Evolutionary conservation across 225 moss, liverwort and hornwort genomes (phyloP).

Genomic region (Sphagnum contortum): DNA sequence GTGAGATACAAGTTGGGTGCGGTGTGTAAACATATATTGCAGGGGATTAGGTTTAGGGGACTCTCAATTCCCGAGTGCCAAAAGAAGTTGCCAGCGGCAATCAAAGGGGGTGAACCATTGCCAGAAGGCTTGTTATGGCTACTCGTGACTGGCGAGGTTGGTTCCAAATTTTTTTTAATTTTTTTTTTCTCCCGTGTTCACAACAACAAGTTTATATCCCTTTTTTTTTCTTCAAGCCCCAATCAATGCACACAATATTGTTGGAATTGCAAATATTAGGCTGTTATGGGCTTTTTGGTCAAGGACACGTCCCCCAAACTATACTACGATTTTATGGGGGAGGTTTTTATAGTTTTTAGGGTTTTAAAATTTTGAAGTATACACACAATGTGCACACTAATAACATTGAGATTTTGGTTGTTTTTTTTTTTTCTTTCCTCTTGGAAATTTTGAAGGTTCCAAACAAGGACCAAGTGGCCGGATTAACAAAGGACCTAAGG

Average conservation of each 20-base stretch:
- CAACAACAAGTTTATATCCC: background rate
- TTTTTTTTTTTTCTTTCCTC: too few relatives aligned
- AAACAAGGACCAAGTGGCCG: constrained; percentile 54
- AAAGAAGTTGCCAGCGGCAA: constrained; percentile 51
- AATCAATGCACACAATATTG: too few relatives aligned
- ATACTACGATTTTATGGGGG: too few relatives aligned
- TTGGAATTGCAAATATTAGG: too few relatives aligned
- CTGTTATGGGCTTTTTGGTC: too few relatives aligned
- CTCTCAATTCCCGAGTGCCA: constrained; percentile 83
- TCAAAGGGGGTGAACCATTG: constrained; percentile 68
- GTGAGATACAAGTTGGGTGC: background rate
- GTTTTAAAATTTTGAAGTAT: too few relatives aligned
- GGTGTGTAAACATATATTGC: constrained; percentile 3
- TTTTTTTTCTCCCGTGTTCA: background rate
- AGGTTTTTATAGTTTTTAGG: too few relatives aligned
- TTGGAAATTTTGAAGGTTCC: constrained; percentile 34
- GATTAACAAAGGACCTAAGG: constrained; percentile 51
- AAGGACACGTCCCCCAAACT: too few relatives aligned
- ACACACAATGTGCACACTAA: too few relatives aligned
- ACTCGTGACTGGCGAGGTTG: constrained; percentile 63
- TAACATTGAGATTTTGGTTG: too few relatives aligned
- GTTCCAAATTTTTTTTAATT: background rate
- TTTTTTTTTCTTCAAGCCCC: too few relatives aligned
- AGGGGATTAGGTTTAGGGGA: constrained; percentile 72
- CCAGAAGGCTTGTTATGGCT: constrained; percentile 84